Evolutionary conservation across 225 moss, liverwort and hornwort genomes (phyloP), one percentile per base, ranked within the genome.

Genomic region (Pleurozium schreberi): DNA sequence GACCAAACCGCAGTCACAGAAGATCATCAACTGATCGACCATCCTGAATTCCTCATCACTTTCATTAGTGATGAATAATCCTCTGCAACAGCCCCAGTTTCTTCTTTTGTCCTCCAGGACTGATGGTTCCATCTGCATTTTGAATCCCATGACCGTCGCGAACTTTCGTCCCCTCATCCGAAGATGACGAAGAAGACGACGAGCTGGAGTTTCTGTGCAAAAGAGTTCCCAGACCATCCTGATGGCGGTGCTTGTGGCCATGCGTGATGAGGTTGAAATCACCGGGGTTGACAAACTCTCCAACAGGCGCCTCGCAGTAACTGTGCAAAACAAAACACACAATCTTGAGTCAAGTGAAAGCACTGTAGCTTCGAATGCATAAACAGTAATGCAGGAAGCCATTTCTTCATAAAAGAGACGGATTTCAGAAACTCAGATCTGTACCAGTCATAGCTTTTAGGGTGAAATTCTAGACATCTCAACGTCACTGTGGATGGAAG

Each of bases 241-340:
- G 64, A 10, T 89, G 78, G 59, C 88, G 88, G 9, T 88, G 89
- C 28, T 92, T 90, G 87, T 92, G 78, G 26, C 87, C 70, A 25
- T 89, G 93, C 12, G 81, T 42, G 52, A 96, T 75, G 11, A 96
- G 92, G 84, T 96, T 90, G 92, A 95, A 96, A 45, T 96, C 94
- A 8, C 94, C 95, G 16, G 95, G 95, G 71, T 93, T 95, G 62
- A 95, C 88, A 9, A 92, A 95, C n/a, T 91, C 92, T 59, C 94
- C 96, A 42, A 94, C 95, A 53, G 92, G 94, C 18, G 91, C 92
- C 90, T 95, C 96, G 78, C 93, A 93, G 85, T 90, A 96, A 60
- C 95, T 95, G 92, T 95, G 92, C 75, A 63, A 1, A 66, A 26
- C 43, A 36, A 52, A n/a, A 4, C 17, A 28, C 34, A 70, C 33